Evolutionary conservation across 108 stramenopile genomes (phyloP).

Genomic region (Thalassiosira profunda): DNA sequence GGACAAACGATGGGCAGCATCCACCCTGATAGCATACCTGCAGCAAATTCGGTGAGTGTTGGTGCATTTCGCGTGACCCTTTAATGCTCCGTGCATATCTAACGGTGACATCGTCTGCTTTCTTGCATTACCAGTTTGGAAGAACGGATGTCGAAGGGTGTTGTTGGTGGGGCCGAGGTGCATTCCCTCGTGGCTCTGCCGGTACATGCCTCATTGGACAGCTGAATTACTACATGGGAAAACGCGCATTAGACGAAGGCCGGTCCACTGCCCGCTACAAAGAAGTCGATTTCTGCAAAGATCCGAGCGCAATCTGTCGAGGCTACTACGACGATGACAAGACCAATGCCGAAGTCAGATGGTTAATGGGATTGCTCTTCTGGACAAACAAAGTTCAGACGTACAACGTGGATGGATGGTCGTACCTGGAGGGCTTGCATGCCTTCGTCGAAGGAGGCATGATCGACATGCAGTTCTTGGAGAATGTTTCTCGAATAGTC

Average conservation of each 20-base stretch:
- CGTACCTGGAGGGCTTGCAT: slow-evolving; percentile 31
- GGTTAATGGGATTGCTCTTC: slow-evolving; percentile 41
- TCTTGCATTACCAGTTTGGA: no score
- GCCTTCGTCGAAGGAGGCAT: slow-evolving; percentile 39
- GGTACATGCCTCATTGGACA: slow-evolving; percentile 45
- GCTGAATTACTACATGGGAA: slow-evolving; percentile 43
- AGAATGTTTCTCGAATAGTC: slow-evolving; percentile 41
- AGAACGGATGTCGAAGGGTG: slow-evolving; percentile 38
- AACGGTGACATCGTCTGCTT: neutral
- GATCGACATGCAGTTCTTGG: slow-evolving; percentile 28
- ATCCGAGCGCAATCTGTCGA: slow-evolving; percentile 37
- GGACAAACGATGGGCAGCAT: slow-evolving; percentile 31
- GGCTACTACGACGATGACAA: slow-evolving; percentile 8
- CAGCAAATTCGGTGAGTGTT: slow-evolving; percentile 27
- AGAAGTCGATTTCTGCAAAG: slow-evolving; percentile 45
- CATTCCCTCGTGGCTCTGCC: slow-evolving; percentile 34
- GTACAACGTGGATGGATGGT: slow-evolving; percentile 38
- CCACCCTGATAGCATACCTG: slow-evolving; percentile 33
- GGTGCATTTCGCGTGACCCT: neutral
- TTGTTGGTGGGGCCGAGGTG: slow-evolving; percentile 50
- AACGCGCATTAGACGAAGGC: slow-evolving; percentile 20
- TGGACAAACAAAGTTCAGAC: slow-evolving; percentile 42
- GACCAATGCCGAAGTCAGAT: slow-evolving; percentile 43
- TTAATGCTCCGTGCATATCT: neutral
- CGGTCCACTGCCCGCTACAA: slow-evolving; percentile 31